Base-by-base conservation (phyloP, 371 early-diverging fungal species). In the Mucor irregularis region DNA sequence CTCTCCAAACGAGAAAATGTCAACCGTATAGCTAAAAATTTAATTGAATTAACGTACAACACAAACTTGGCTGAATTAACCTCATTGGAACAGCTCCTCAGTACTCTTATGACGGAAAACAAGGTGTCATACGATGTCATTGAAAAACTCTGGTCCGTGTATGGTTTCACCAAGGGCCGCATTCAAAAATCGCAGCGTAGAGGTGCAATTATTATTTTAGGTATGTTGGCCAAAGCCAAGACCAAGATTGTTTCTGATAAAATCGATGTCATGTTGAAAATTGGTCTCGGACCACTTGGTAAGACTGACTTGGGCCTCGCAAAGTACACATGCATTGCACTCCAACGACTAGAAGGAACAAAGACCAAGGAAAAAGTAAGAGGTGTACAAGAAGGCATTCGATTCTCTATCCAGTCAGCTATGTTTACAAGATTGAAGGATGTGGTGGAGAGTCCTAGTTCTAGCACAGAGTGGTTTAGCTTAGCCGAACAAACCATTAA, bases 401-500 rank as follows among this genome's bases (percentile, higher is more conserved):
- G 95, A 1, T 74, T 90, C 33, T 84, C 90, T 1, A 81, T 87
- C 69, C 68, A 76, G 24, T 89, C 90, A 64, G 82, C 90, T 13
- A 83, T 94, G 16, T 91, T 92, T 64, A 60, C 69, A 21, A 73
- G 78, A 25, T 62, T 91, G 17, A 76, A 76, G 39, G 78, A 78
- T 30, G 69, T 94, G 11, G 71, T 93, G 30, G 86, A 90, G 52
- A 65, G 68, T 26, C 78, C 81, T 0, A 81, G 78, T 3, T 67
- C 69, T 10, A 82, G 83, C 17, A 74, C 79, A 21, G 83, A 86
- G 54, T 94, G 93, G 90, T 95, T 95, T 72, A 81, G 87, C 17
- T 81, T 96, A 19, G 90, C 94, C 1, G 95, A 97, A 64, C 94
- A 96, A 63, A 96, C 90, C 4, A 73, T 98, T 40, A 95, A 94